phyloP scores from a whole-genome alignment of 1,139 yeast species.

The Hemisphaericaspora xylanilytica region DNA sequence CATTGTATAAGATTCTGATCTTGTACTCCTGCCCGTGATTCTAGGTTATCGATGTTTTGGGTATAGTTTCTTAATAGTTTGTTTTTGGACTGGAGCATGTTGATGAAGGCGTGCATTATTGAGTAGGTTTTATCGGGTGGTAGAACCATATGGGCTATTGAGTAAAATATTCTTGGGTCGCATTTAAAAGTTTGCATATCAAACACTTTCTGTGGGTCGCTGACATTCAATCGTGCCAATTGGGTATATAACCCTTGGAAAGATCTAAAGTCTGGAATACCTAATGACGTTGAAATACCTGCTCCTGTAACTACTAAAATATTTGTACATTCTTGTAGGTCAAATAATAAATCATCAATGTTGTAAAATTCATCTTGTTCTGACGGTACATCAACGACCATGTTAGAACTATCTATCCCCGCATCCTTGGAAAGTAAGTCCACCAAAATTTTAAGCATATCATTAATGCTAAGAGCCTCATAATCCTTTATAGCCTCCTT shows the following conservation, averaged over 20 bases:
- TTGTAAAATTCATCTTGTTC: constrained; percentile 3
- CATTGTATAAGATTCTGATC: constrained; percentile 78
- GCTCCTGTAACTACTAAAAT: constrained; percentile 88
- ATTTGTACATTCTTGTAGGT: constrained; percentile 22
- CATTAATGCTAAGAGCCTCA: constrained; percentile 10
- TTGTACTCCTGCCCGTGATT: constrained; percentile 72
- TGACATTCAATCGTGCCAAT: constrained; percentile 64
- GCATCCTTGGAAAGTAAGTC: constrained; percentile 16
- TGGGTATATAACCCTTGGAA: constrained; percentile 78
- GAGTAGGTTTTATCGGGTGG: constrained; percentile 75
- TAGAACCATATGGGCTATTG: constrained; percentile 79
- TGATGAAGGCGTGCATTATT: constrained; percentile 82
- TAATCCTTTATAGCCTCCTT: constrained; percentile 11
- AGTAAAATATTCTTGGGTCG: constrained; percentile 79
- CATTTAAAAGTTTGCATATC: constrained; percentile 67
- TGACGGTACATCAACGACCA: not conserved
- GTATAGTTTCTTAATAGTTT: constrained; percentile 83
- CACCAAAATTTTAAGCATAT: constrained; percentile 18
- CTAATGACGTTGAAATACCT: constrained; percentile 85
- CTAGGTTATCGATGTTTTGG: constrained; percentile 89
- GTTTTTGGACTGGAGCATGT: constrained; percentile 69
- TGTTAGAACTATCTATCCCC: not conserved
- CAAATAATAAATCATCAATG: constrained; percentile 7
- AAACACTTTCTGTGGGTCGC: constrained; percentile 92
- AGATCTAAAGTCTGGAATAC: constrained; percentile 92